Conservation (phyloP, 179 eudicot genomes). For the Sideroxylon spinosum region DNA sequence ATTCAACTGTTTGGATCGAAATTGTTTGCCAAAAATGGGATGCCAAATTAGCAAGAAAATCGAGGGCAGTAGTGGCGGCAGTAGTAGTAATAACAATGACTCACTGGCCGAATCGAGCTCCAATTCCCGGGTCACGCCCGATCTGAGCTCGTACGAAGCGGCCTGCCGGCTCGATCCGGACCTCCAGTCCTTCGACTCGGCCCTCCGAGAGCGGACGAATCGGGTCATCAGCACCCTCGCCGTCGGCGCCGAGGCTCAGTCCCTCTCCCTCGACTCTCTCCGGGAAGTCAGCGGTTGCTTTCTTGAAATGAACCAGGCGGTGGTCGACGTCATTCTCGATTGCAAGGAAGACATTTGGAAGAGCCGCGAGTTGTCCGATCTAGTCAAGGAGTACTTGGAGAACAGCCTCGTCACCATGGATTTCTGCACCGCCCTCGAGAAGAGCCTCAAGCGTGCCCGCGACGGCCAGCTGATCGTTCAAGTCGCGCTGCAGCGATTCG, state of each 20-base stretch:
- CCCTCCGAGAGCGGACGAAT: conserved; percentile 23
- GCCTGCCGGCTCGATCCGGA: conserved; percentile 25
- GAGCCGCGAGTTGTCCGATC: conserved; percentile 21
- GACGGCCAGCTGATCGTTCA: conserved; percentile 22
- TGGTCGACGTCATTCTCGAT: conserved; percentile 22
- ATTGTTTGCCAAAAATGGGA: conserved; percentile 7
- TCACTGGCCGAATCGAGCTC: neutral
- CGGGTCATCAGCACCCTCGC: conserved; percentile 24
- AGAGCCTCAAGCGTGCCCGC: conserved; percentile 20
- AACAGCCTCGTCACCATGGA: conserved; percentile 15
- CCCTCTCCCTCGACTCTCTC: conserved; percentile 26
- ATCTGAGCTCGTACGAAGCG: conserved; percentile 20
- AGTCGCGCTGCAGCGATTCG: conserved; percentile 21
- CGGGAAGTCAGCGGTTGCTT: conserved; percentile 22
- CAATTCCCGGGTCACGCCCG: conserved; percentile 7
- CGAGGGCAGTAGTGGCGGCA: neutral
- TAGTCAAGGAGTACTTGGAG: conserved; percentile 29
- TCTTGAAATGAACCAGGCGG: conserved; percentile 25
- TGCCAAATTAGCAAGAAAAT: conserved; percentile 11
- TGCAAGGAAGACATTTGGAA: conserved; percentile 31
- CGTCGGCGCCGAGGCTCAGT: conserved; percentile 2
- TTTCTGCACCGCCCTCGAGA: conserved; percentile 21
- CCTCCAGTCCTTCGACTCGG: conserved; percentile 22
- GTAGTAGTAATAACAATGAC: no score
- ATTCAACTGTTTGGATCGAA: no score